These are phyloP conservation scores for Fusarium sp. DNA, from an alignment of 2,329 filamentous ascomycete genomes.

Conservation along the genomic window DNA sequence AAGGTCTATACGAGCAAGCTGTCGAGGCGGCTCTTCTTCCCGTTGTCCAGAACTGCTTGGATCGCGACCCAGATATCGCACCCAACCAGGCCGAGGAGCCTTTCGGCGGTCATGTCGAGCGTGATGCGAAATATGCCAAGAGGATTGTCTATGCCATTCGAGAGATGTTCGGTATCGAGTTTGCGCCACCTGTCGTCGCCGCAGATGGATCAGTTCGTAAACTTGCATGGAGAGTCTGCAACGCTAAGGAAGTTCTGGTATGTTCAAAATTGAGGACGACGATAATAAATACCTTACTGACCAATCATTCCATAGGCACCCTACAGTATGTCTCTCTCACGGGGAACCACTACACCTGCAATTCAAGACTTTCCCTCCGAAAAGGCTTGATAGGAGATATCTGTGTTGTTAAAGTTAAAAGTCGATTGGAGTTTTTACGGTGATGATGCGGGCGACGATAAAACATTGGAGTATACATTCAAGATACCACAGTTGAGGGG, in stretches of 20 bases:
- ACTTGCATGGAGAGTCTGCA: constrained; percentile 93
- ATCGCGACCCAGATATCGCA: constrained; percentile 90
- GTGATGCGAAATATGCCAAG: constrained; percentile 89
- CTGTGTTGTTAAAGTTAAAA: not conserved
- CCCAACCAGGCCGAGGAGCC: constrained; percentile 81
- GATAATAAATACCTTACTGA: not conserved
- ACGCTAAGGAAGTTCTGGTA: constrained; percentile 94
- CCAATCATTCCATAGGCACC: constrained; percentile 65
- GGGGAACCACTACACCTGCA: constrained; percentile 71
- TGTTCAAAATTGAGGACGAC: constrained; percentile 53
- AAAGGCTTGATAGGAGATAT: constrained; percentile 31
- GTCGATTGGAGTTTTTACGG: not conserved
- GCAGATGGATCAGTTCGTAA: constrained; percentile 92
- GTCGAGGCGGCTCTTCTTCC: constrained; percentile 84
- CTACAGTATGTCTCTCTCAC: constrained; percentile 77
- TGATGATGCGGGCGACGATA: constrained; percentile 1
- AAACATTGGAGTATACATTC: constrained; percentile 17
- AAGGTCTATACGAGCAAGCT: constrained; percentile 72
- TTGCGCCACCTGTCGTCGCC: constrained; percentile 90
- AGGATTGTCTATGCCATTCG: constrained; percentile 93
- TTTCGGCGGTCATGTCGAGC: constrained; percentile 87
- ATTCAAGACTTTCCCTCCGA: constrained; percentile 55
- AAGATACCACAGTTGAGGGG: constrained; percentile 32
- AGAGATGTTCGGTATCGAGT: constrained; percentile 97
- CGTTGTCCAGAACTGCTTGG: constrained; percentile 90